These are phyloP conservation scores for Aspergillus ustus DNA, from an alignment of 2,329 filamentous ascomycete genomes.

Conservation along the genomic window DNA sequence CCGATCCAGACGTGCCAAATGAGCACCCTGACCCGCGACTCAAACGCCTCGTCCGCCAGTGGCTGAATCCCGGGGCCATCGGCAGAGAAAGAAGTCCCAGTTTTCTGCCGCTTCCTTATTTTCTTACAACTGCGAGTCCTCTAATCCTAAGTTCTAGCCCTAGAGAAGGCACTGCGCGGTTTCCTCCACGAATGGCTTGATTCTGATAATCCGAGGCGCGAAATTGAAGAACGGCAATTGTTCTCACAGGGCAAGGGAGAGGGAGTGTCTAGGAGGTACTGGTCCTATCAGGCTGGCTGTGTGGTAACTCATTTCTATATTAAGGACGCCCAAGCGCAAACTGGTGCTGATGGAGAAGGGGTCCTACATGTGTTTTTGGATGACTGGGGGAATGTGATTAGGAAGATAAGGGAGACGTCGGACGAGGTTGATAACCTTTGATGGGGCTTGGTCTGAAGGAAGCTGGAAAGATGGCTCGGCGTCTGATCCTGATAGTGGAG, in stretches of 20 bases:
- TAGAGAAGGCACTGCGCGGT: neutral
- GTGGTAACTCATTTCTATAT: slow-evolving; percentile 6
- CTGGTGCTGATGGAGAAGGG: neutral
- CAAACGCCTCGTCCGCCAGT: slow-evolving; percentile 1
- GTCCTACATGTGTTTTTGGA: slow-evolving; percentile 9
- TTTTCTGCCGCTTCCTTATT: no score
- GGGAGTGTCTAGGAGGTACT: neutral
- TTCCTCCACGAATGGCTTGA: no score
- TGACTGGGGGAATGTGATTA: slow-evolving; percentile 8
- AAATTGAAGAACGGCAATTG: neutral
- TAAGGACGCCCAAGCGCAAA: neutral
- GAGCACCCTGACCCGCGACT: neutral
- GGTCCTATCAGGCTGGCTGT: slow-evolving; percentile 3
- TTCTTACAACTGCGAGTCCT: no score
- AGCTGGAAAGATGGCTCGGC: neutral
- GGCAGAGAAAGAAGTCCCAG: neutral
- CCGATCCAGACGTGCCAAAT: neutral
- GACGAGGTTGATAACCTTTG: slow-evolving; percentile 2
- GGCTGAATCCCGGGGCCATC: neutral
- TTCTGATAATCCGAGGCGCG: neutral
- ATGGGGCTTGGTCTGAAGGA: neutral
- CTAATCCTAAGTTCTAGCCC: neutral
- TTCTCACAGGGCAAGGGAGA: neutral
- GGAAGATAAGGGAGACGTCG: neutral
- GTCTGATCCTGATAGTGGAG: neutral